These are phyloP conservation scores for Sarocladium oryzae DNA, from an alignment of 2,329 filamentous ascomycete genomes.

Conservation along the genomic window DNA sequence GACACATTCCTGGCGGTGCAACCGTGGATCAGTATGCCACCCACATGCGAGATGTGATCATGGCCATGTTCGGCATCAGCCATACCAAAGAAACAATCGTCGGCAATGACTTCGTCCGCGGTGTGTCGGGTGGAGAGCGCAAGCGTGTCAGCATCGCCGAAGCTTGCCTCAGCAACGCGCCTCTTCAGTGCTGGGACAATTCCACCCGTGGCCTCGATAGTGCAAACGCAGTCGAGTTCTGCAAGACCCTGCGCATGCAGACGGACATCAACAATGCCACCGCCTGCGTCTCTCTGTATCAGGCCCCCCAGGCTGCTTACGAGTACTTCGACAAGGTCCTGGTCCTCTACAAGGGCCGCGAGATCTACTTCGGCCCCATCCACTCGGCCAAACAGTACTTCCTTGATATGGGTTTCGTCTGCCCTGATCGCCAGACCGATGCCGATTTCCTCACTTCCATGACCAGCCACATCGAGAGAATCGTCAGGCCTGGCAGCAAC, in stretches of 20 bases:
- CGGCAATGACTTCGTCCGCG: constrained; percentile 20
- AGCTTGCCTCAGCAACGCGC: constrained; percentile 51
- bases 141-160: constrained; percentile 61
- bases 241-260: constrained; percentile 60
- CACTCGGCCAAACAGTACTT: constrained; percentile 59
- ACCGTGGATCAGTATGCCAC: constrained; percentile 47
- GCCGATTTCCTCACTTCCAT: constrained; percentile 69
- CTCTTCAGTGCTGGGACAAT: constrained; percentile 63
- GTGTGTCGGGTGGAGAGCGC: constrained; percentile 68
- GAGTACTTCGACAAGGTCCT: constrained; percentile 56
- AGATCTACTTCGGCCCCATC: constrained; percentile 58
- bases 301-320: constrained; percentile 59
- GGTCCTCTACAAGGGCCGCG: constrained; percentile 53
- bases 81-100: constrained; percentile 60
- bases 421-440: constrained; percentile 59
- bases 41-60: constrained; percentile 63
- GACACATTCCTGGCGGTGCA: constrained; percentile 52
- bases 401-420: constrained; percentile 59
- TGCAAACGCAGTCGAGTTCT: constrained; percentile 71
- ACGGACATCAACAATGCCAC: constrained; percentile 62
- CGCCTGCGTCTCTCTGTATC: constrained; percentile 67
- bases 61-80: constrained; percentile 69
- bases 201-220: constrained; percentile 68
- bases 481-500: constrained; percentile 45
- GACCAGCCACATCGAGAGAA: constrained; percentile 51